Base-by-base conservation (phyloP, 2,329 filamentous ascomycete species). In the Paradendryphiella salina region DNA sequence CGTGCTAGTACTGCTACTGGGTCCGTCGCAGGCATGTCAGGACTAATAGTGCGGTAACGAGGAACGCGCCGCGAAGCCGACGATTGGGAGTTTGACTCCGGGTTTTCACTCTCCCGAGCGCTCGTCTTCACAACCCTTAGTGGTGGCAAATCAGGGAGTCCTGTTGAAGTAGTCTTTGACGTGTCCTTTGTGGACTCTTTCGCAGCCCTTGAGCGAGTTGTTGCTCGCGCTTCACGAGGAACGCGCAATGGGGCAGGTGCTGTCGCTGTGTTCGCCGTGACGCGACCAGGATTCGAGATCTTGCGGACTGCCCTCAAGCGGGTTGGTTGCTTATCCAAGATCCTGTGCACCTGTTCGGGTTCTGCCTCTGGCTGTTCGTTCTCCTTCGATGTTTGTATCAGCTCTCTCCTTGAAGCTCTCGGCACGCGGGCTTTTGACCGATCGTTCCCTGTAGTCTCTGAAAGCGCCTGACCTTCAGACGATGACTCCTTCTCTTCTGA, bases 371-470 rank as follows among this genome's bases (percentile, higher is more conserved):
- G 70, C 29, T 70, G 71, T 9, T 61, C 51, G 31, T 75, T 75
- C 34, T 75, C 73, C 51, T 75, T 73, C 21, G 70, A 50, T 9
- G 64, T 56, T 33, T 66, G 65, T 46, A 64, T 46, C 9, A 59
- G 52, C 47, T 66, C 64, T 38, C 51, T 64, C 44, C 58, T 64
- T 21, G 53, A 45, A 14, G 50, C 56, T 37, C 62, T 64, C 15
- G 61, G 53, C 26, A 62, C 45, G 20, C 64, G 67, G 44, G 59
- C 69, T 37, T 63, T 70, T 44, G 54, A 44, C 5, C 68, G 65
- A 42, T 74, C 76, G 46, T 80, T 80, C n/a, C 74, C 74, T 7
- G 75, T 75, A 1, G 78, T 77, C 48, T 79, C 77, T 29, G 73
- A 66, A 37, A 80, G 64, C 4, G 71, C 67, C 29, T 65, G 64